Percentiles rank a stretch among this genome's conserved stretches.
These are phyloP conservation scores for Fraxinus paxiana DNA, from an alignment of 305 asterid genomes.

Conservation along the genomic window DNA sequence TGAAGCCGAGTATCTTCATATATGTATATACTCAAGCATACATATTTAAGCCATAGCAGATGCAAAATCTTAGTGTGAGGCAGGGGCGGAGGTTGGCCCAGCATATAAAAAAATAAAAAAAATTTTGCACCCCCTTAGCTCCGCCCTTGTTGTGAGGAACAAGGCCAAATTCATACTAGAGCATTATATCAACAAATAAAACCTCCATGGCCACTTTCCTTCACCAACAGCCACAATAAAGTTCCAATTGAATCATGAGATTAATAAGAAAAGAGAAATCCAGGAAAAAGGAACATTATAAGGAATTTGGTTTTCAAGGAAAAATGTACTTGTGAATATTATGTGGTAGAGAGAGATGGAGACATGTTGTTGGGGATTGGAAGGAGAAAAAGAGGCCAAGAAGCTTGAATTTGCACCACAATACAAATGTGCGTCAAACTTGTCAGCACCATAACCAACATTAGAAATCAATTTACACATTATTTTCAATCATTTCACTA, in stretches of 20 bases:
- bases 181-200: not conserved
- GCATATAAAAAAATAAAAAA: not conserved
- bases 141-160: not conserved
- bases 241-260: not conserved
- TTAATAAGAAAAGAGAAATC: not conserved
- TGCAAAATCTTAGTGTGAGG: not conserved
- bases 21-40: not conserved
- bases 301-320: not conserved
- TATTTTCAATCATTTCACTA: not conserved
- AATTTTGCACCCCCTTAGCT: not conserved
- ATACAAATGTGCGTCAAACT: not conserved
- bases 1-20: not conserved
- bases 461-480: not conserved
- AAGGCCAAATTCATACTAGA: not conserved
- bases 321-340: not conserved
- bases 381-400: not conserved
- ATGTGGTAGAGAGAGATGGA: not conserved
- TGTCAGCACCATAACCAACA: not conserved
- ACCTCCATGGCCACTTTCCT: not conserved
- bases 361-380: not conserved
- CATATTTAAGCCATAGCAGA: not conserved
- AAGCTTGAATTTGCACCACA: not conserved
- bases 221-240: not conserved
- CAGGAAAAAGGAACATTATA: not conserved
- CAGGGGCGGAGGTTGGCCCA: not conserved